These are phyloP conservation scores for Cryptococcus depauperatus DNA, from an alignment of 1,284 basidiomycete genomes.

Conservation along the genomic window DNA sequence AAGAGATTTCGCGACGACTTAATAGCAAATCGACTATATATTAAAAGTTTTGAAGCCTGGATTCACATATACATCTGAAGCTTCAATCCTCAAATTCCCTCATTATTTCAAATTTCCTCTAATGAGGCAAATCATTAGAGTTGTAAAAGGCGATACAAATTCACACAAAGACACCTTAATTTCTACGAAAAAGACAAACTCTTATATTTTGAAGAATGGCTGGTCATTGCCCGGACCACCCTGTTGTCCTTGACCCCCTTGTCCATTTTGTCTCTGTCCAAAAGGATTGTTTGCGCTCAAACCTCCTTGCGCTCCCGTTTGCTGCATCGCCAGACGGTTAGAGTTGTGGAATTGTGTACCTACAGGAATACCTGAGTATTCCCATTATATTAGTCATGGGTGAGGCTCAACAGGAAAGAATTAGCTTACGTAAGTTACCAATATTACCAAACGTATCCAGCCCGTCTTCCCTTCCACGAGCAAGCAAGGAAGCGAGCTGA, in stretches of 20 bases:
- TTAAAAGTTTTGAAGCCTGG: too few relatives aligned
- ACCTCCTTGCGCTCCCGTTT: conserved; percentile 48
- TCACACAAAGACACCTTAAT: too few relatives aligned
- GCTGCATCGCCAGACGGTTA: conserved; percentile 54
- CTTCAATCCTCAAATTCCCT: too few relatives aligned
- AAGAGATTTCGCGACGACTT: too few relatives aligned
- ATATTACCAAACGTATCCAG: conserved; percentile 89
- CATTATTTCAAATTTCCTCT: too few relatives aligned
- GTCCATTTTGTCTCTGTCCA: conserved; percentile 52
- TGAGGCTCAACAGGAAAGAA: conserved; percentile 1
- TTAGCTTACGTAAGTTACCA: conserved; percentile 60
- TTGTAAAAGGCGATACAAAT: too few relatives aligned
- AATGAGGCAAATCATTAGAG: too few relatives aligned
- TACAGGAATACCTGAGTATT: conserved; percentile 59
- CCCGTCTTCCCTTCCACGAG: conserved; percentile 69
- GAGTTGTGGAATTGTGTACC: conserved; percentile 49
- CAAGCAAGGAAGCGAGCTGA: conserved; percentile 69
- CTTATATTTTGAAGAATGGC: conserved; percentile 71
- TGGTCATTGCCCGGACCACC: conserved; percentile 51
- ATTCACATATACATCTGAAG: too few relatives aligned
- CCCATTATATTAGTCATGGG: neutral
- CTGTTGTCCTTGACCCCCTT: conserved; percentile 51
- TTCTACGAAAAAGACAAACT: too few relatives aligned
- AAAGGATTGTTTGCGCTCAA: conserved; percentile 63
- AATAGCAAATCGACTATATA: too few relatives aligned